Percentiles rank a stretch among this genome's conserved stretches.
Evolutionary conservation across 768 basidiomycete genomes (phyloP).

Genomic region (Xanthoconium purpureum): DNA sequence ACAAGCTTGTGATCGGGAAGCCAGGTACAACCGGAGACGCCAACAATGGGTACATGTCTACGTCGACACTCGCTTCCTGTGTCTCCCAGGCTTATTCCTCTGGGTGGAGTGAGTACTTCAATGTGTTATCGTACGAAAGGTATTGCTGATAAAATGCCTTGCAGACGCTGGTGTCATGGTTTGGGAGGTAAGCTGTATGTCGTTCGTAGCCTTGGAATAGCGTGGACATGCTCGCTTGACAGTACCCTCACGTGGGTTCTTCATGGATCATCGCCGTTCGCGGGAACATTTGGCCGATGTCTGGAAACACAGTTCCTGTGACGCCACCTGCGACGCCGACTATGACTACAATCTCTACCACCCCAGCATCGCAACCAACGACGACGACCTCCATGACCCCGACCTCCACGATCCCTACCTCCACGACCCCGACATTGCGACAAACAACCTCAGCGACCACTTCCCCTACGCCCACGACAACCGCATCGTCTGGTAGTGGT

Average conservation of each 20-base stretch:
- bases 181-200: no score
- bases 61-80: no score
- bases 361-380: not conserved
- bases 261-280: constrained; percentile 39
- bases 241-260: constrained; percentile 28
- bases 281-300: constrained; percentile 30
- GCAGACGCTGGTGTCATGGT: no score
- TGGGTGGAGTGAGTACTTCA: no score
- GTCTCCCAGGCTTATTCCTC: no score
- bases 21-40: constrained; percentile 39
- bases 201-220: not conserved
- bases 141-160: no score
- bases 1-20: constrained; percentile 55
- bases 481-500: not conserved
- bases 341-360: not conserved
- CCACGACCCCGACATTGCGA: not conserved
- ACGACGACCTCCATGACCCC: not conserved
- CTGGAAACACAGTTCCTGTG: not conserved
- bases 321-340: not conserved
- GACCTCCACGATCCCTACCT: not conserved
- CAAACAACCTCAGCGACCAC: not conserved
- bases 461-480: not conserved
- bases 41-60: not conserved
- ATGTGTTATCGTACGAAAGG: no score
- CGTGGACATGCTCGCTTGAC: not conserved